Evolutionary conservation across 2,329 filamentous ascomycete genomes (phyloP).

Genomic region (Zymoseptoria ardabiliae): DNA sequence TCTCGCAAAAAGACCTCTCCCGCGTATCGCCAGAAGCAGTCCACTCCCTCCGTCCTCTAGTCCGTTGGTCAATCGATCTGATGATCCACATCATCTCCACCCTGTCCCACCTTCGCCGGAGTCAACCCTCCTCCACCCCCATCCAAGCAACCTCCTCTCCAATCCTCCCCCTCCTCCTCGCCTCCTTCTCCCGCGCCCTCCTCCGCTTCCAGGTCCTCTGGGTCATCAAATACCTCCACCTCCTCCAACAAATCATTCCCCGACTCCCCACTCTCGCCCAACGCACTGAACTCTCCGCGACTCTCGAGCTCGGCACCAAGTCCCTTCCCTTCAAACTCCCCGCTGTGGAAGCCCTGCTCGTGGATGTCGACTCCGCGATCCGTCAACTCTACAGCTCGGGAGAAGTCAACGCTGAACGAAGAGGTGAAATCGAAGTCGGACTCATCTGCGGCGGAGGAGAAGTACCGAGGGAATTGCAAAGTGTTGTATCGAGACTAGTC

Average conservation of each 20-base stretch:
- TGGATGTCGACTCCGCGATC: slow-evolving; percentile 60
- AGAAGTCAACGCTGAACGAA: slow-evolving; percentile 38
- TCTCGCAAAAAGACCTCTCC: slow-evolving; percentile 16
- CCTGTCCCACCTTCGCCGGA: slow-evolving; percentile 37
- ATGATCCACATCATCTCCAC: slow-evolving; percentile 50
- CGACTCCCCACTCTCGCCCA: slow-evolving; percentile 47
- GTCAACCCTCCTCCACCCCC: slow-evolving; percentile 1
- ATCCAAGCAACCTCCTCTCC: slow-evolving; percentile 17
- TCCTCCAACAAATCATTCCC: slow-evolving; percentile 10
- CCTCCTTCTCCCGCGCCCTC: slow-evolving; percentile 66
- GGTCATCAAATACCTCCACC: slow-evolving; percentile 34
- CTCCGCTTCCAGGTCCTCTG: slow-evolving; percentile 62
- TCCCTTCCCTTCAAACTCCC: slow-evolving; percentile 40
- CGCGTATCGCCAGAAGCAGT: slow-evolving; percentile 53
- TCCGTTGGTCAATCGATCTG: slow-evolving; percentile 69
- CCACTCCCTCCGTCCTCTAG: slow-evolving; percentile 63
- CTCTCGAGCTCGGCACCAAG: slow-evolving; percentile 43
- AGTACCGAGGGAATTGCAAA: slow-evolving; percentile 45
- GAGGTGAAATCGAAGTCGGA: slow-evolving; percentile 45
- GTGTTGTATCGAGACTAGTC: slow-evolving; percentile 43
- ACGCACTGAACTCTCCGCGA: slow-evolving; percentile 42
- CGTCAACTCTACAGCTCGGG: slow-evolving; percentile 47
- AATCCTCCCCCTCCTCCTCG: slow-evolving; percentile 52
- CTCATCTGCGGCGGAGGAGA: slow-evolving; percentile 44
- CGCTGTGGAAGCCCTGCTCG: slow-evolving; percentile 41